Conservation (phyloP, 176 grass and related monocot genomes). For the Carex myosuroides region DNA sequence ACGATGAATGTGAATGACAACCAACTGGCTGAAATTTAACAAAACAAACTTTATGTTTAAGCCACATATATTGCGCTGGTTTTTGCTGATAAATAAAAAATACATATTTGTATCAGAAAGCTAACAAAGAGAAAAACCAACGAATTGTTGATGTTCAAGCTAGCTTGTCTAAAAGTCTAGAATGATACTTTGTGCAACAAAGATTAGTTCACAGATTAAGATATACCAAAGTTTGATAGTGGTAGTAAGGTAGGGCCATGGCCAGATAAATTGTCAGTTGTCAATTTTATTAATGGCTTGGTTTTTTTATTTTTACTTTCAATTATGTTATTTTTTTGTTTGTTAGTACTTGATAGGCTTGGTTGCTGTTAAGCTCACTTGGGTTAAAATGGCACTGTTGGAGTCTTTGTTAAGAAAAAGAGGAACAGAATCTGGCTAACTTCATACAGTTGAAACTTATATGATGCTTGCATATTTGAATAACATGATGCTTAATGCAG, state of each 20-base stretch:
- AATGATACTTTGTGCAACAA: not conserved
- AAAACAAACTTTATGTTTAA: constrained; percentile 3
- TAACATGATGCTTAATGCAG: not conserved
- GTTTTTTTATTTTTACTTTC: not conserved
- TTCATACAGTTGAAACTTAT: not conserved
- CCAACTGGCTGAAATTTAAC: not conserved
- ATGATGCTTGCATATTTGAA: not conserved
- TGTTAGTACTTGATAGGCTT: not conserved
- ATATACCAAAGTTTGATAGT: not conserved
- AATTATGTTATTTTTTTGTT: not conserved
- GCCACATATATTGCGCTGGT: not conserved
- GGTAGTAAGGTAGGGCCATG: not conserved
- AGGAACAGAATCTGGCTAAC: not conserved
- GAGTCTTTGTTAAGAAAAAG: not conserved
- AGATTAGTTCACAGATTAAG: not conserved
- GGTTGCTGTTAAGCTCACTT: not conserved
- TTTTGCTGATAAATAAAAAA: not conserved
- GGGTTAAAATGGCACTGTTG: not conserved
- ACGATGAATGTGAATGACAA: not conserved
- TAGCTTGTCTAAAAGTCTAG: not conserved
- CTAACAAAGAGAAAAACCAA: not conserved
- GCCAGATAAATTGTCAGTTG: not conserved
- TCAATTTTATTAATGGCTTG: not conserved
- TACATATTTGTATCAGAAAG: not conserved
- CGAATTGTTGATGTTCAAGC: not conserved